phyloP scores from a whole-genome alignment of 768 basidiomycete species.

The Calocybe indica region DNA sequence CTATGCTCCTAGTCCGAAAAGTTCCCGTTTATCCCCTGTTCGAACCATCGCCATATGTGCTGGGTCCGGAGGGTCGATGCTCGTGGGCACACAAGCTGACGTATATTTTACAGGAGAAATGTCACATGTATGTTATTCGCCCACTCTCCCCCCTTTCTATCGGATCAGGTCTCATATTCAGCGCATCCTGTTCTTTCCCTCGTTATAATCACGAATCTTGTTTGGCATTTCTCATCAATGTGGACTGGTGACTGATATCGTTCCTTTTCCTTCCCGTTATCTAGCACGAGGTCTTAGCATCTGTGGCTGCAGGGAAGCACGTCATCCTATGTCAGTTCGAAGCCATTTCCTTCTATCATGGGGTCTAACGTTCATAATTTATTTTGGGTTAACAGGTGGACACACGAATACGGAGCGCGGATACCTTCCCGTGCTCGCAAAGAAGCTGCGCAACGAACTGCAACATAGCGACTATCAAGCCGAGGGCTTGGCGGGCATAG shows the following conservation, averaged over 20 bases:
- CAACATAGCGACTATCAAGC: constrained; percentile 23
- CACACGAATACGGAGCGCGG: constrained; percentile 96
- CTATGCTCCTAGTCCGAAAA: constrained; percentile 25
- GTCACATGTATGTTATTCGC: constrained; percentile 58
- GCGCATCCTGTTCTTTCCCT: background rate
- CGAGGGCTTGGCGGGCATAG: constrained; percentile 34
- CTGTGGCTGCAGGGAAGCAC: constrained; percentile 67
- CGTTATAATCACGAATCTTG: background rate
- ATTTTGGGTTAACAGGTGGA: constrained; percentile 45
- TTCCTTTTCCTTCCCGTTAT: constrained; percentile 13
- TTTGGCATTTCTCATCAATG: background rate
- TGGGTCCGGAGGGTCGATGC: constrained; percentile 79
- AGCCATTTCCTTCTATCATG: constrained; percentile 19
- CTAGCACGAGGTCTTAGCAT: constrained; percentile 84
- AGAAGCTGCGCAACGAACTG: constrained; percentile 53
- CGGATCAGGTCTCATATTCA: no score
- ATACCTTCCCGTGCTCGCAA: constrained; percentile 72
- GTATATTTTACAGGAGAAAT: constrained; percentile 93
- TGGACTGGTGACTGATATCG: constrained; percentile 6
- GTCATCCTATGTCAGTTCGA: constrained; percentile 75
- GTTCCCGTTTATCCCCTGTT: constrained; percentile 28
- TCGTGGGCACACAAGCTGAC: constrained; percentile 70
- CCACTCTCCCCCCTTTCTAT: background rate
- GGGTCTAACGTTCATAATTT: constrained; percentile 8
- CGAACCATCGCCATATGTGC: constrained; percentile 84